Base-by-base conservation (phyloP, 179 eudicot species). In the Amaranthus tricolor region DNA sequence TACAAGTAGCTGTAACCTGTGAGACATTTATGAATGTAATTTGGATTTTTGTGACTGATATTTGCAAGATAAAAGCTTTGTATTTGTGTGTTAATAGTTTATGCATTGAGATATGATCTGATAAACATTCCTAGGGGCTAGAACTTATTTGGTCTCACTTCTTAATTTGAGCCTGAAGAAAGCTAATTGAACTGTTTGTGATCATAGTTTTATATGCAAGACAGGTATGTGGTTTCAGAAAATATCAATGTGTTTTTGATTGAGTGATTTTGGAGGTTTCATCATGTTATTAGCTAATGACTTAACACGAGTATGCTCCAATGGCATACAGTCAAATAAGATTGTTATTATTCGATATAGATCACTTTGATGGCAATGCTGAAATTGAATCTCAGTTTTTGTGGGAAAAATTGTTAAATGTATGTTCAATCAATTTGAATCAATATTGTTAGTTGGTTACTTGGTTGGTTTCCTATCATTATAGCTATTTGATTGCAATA, bases 111-210 rank as follows among this genome's bases (percentile, higher is more conserved):
- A 16, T 6, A 43, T 63, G 17, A 12, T 43, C 4, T 15, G 50
- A 44, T 59, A 19, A 59, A 5, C 17, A 6, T n/a, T 63, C 50
- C n/a, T 40, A 44, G 20, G 50, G 31, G 2, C n/a, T 40, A 44
- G 20, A 20, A 63, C 48, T 14, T 14, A 7, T 17, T n/a, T 7
- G 13, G 11, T 66, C 31, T 63, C 45, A 6, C 5, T 63, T 63
- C 51, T 66, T 9, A 66, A 45, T 19, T 3, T 47, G 69, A 7
- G 53, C 31, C 47, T 66, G 15, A n/a, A 17, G 55, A 19, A 16
- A 47, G 54, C 69, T 66, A n/a, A 65, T 16, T 65, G 53, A 65
- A 65, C 13, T 45, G 15, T 40, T 65, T 65, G 24, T 44, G n/a
- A 16, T 5, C 47, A 40, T 9, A 15, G 13, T 55, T 11, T 1